Conservation (phyloP, 805 yeast species). For the Metschnikowia lachancei region DNA sequence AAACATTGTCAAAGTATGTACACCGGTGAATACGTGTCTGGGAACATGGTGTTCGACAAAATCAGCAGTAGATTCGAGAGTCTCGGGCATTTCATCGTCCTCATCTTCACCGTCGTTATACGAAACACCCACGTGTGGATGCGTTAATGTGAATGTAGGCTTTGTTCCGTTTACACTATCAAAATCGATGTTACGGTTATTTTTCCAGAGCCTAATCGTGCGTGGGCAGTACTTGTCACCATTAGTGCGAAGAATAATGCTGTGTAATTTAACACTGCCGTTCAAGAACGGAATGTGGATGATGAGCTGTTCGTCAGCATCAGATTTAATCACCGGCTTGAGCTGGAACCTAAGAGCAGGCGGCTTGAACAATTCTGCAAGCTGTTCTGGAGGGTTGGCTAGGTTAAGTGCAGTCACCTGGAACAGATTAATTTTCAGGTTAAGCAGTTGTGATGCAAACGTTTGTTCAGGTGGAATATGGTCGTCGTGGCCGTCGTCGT, state of each 20-base stretch:
- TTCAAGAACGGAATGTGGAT: slow-evolving; percentile 73
- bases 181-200: slow-evolving; percentile 69
- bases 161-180: slow-evolving; percentile 50
- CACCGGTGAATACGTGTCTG: slow-evolving; percentile 67
- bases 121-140: slow-evolving; percentile 60
- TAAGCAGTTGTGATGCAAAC: slow-evolving; percentile 62
- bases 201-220: slow-evolving; percentile 68
- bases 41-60: slow-evolving; percentile 84
- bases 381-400: slow-evolving; percentile 49
- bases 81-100: slow-evolving; percentile 34
- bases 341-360: slow-evolving; percentile 49
- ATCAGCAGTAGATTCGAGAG: slow-evolving; percentile 36
- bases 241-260: slow-evolving; percentile 66
- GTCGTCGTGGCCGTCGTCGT: slow-evolving; percentile 22
- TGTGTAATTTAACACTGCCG: slow-evolving; percentile 68
- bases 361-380: slow-evolving; percentile 51
- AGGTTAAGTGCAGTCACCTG: slow-evolving; percentile 65
- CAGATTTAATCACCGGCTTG: slow-evolving; percentile 54
- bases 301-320: slow-evolving; percentile 79
- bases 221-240: slow-evolving; percentile 66
- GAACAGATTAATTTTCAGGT: slow-evolving; percentile 55
- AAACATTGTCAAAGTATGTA: slow-evolving; percentile 64
- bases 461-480: slow-evolving; percentile 71
- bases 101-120: slow-evolving; percentile 35
- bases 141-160: slow-evolving; percentile 53